Base-by-base conservation (phyloP, 495 filamentous ascomycete genomes). In the Polyplosphaeria fusca region DNA sequence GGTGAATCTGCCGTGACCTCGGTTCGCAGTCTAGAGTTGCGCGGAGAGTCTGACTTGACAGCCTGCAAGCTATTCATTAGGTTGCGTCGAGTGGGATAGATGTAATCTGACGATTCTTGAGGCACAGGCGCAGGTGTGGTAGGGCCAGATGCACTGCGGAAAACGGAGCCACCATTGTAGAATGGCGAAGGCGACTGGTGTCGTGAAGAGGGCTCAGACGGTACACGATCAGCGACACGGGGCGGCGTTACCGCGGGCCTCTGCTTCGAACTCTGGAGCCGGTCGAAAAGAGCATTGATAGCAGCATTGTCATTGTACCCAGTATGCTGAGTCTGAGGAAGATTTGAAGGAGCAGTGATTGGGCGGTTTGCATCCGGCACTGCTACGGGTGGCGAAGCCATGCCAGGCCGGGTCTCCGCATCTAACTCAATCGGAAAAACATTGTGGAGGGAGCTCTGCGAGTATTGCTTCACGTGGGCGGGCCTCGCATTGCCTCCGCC, bases 351-450 rank as follows among this genome's bases (percentile, higher is more conserved):
- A 16, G 59, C 56, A 11, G 67, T 64, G 23, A 52, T 42, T 13
- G 61, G 55, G 24, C 57, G 55, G 37, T 52, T 25, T n/a, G 43
- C 38, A 35, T 16, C 20, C 0, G 47, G 60, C 11, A 51, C 39
- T 37, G 47, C 54, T 16, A 35, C 20, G 12, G 48, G 45, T 1
- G 51, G 58, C 22, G 55, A 47, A 3, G 43, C 12, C 25, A 30
- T 40, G 2, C 40, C 11, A 19, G 28, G 28, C 13, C 42, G 52
- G 37, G 35, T 60, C 7, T 55, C 72, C 22, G 78, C 78, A 57
- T 88, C 84, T 50, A 89, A 73, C 57, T 91, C 89, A 52, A 82
- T 74, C 13, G 81, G 52, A 59, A 89, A 87, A 25, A 90, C 77
- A 11, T 79, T 82, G 16, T 74, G 73, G 14, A 74, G 63, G 4